Base-by-base conservation (phyloP, 1,284 basidiomycete genomes). In the Phellopilus nigrolimitatus region DNA sequence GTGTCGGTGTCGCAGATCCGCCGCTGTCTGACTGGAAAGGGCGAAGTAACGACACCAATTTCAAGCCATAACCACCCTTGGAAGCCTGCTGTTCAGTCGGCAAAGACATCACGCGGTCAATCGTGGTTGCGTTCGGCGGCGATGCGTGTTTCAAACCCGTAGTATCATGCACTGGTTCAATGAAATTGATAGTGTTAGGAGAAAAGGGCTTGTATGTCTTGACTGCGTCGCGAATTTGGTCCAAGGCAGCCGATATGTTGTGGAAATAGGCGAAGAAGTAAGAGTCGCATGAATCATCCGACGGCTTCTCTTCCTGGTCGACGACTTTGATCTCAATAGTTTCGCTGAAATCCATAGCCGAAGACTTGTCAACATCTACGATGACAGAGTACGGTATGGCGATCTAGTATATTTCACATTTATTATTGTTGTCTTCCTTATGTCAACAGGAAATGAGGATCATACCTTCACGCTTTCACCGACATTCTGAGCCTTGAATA, bases 251-350 rank as follows among this genome's bases (percentile, higher is more conserved):
- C 8, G 84, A 73, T 42, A 91, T 74, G 66, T 93, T 81, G 57
- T 84, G 82, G 66, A 97, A 95, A 64, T 95, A 95, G 10, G 92
- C 91, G 64, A 93, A 92, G 68, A 91, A 93, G 67, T 95, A 97
- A 10, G 91, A 93, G 67, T 95, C 92, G 41, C 91, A 68, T 0
- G 88, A 66, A 17, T 43, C 39, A 33, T 25, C 41, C 9, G 36
- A 77, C 62, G 80, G 82, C 47, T 83, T 78, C 46, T 88, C 88
- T 51, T 83, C 83, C 56, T 84, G 82, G 66, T 95, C 93, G 51
- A 91, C 73, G 15, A 95, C 90, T 69, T 92, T 93, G 61, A 97
- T 78, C 68, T 95, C 91, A 48, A 97, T 86, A 0, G 91, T 95
- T 65, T 95, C 91, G 56, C 90, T 92, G 65, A 97, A 95, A 64